Base-by-base conservation (phyloP, 2,329 filamentous ascomycete species). In the Epichloe scottii region DNA sequence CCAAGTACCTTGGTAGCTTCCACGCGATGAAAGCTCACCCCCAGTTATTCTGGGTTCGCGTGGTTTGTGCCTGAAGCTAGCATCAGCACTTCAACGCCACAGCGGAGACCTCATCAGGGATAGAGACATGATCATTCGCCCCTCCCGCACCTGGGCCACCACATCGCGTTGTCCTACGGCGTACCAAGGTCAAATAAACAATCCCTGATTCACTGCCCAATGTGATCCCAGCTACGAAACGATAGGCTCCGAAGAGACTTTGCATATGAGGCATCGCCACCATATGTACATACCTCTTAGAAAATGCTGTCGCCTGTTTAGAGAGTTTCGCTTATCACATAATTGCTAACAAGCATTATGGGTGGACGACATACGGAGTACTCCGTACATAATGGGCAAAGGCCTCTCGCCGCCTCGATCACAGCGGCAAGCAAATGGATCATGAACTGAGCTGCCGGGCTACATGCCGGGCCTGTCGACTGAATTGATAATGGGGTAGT, bases 21-120 rank as follows among this genome's bases (percentile, higher is more conserved):
- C 11, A 40, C 40, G 40, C 42, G 17, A 38, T 34, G 34, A 26
- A 7, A 30, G 17, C 34, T 40, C 26, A 15, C 26, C 44, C 44
- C 15, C 17, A 26, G 19, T 44, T 47, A 38, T 39, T 46, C 49
- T 40, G 37, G 37, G 34, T 46, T 46, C 42, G 49, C 37, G 42
- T 10, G 39, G 33, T 14, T 39, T 33, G 49, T 51, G 44, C 49
- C 49, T 51, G 49, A 45, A 51, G 43, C 49, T 50, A 50, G 35
- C 42, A 8, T 14, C 34, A 14, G 12, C 3, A 12, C 39, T 33
- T 34, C 7, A 5, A 34, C 45, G 50, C 50, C 50, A 51, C 45
- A 51, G 21, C 14, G 50, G 43, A 39, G 21, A 19, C 8, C 6
- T 12, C 2, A 40, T 12, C 38, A 41, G 38, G 41, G 34, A 39